These are phyloP conservation scores for Phycomyces blakesleeanus DNA, from an alignment of 192 early-diverging fungal species.

Conservation along the genomic window DNA sequence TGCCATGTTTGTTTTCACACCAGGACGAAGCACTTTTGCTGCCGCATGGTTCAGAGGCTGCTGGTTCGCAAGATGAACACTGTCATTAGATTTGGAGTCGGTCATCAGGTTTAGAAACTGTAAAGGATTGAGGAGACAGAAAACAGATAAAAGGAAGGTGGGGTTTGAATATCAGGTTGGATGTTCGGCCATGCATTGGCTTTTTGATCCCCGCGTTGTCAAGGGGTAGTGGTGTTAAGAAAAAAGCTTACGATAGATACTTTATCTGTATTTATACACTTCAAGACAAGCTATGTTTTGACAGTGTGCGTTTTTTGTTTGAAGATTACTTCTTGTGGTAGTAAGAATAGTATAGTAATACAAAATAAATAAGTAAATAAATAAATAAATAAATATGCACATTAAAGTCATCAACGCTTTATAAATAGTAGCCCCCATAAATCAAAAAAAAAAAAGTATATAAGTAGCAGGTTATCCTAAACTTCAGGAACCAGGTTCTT, in stretches of 20 bases:
- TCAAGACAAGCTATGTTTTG: too few species aligned
- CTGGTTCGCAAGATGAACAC: neutral
- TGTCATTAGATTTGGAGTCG: neutral
- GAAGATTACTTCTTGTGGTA: too few species aligned
- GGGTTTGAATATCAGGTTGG: neutral
- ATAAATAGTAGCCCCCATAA: too few species aligned
- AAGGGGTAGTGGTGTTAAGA: constrained; percentile 1
- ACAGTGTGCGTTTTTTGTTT: too few species aligned
- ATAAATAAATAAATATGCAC: neutral
- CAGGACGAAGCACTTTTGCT: neutral
- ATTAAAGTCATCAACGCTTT: too few species aligned
- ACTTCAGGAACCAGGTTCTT: too few species aligned
- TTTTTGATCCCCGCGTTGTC: constrained; percentile 2
- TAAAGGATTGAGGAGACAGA: neutral
- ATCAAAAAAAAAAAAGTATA: too few species aligned
- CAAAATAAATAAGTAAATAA: too few species aligned
- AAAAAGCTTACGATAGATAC: too few species aligned
- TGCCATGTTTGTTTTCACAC: neutral
- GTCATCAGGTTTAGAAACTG: constrained; percentile 4
- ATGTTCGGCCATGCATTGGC: neutral
- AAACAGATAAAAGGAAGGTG: neutral
- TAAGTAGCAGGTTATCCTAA: too few species aligned
- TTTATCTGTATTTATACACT: too few species aligned
- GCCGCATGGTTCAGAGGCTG: neutral
- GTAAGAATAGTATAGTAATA: too few species aligned